Evolutionary conservation across 2,329 filamentous ascomycete species (phyloP), one percentile per base, ranked within the genome.

Genomic region (Xylariaceae sp.): DNA sequence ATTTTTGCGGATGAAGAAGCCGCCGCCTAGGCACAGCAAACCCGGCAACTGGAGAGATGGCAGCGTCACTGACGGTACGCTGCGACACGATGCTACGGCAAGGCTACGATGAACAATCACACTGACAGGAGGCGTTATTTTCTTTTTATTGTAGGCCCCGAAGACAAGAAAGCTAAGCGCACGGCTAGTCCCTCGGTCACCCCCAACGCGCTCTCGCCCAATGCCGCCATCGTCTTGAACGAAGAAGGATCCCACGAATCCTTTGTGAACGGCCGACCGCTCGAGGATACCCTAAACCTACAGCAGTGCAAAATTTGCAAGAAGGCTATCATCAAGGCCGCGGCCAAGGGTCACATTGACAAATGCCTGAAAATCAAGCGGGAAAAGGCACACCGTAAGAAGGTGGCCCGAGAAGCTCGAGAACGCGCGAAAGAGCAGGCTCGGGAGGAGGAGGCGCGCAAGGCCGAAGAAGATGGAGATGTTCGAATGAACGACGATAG

Each of bases 301-400:
- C 86, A 94, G 54, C 82, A 88, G 66, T 99, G 93, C 81, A 97
- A 94, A 73, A 91, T 95, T 73, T 99, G 93, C 77, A 96, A 94
- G 75, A 92, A 95, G 68, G 89, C 89, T 55, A 84, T 96, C 10
- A 79, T 94, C 11, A 89, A 88, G 68, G 85, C 85, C 37, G 86
- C 85, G 0, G 88, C 90, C 1, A 87, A 88, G 60, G 83, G 84
- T 15, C 93, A 99, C 70, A 90, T 96, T 61, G 87, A 88, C 44
- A 85, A 88, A 51, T 99, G 93, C 69, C 77, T 97, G 59, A 88
- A 87, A 66, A 84, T 92, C 58, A 96, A 96, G 76, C 91, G 88
- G 68, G 88, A 90, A 72, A 90, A 90, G 75, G 87, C 88, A 0
- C 86, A 88, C 69, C 83, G 86, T 56, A 90, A 90, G 75, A 90